These are phyloP conservation scores for Fraxinus paxiana DNA, from an alignment of 305 asterid genomes.

Conservation along the genomic window DNA sequence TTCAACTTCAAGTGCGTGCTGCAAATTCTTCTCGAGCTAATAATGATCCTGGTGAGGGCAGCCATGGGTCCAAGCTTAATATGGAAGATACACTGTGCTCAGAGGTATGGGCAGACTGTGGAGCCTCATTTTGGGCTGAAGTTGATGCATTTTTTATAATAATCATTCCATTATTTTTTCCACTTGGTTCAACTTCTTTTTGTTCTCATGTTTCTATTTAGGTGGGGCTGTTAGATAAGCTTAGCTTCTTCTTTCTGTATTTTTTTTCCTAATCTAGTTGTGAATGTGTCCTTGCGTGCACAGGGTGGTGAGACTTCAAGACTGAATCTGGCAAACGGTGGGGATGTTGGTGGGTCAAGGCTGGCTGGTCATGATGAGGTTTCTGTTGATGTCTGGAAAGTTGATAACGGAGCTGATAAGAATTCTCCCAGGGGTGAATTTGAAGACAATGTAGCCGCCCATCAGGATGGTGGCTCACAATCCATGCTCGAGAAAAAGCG, in stretches of 20 bases:
- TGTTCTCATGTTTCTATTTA: background rate
- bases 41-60: conserved; percentile 46
- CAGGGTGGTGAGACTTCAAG: conserved; percentile 49
- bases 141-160: background rate
- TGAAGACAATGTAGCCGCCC: conserved; percentile 71
- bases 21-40: conserved; percentile 38
- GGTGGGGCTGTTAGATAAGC: background rate
- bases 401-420: conserved; percentile 95
- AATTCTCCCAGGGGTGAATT: conserved; percentile 75
- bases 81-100: conserved; percentile 36
- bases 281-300: conserved; percentile 24
- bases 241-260: background rate
- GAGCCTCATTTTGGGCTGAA: conserved; percentile 8
- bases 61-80: conserved; percentile 41
- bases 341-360: conserved; percentile 38
- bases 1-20: conserved; percentile 44
- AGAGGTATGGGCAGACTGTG: conserved; percentile 44
- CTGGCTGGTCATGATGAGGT: conserved; percentile 41
- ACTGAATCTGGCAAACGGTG: conserved; percentile 45
- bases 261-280: background rate
- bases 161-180: background rate
- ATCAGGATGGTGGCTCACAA: conserved; percentile 27
- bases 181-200: background rate
- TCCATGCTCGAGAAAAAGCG: background rate
- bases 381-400: conserved; percentile 60